Evolutionary conservation across 1,284 basidiomycete species (phyloP).

Genomic region (Exobasidium cylindrosporum): DNA sequence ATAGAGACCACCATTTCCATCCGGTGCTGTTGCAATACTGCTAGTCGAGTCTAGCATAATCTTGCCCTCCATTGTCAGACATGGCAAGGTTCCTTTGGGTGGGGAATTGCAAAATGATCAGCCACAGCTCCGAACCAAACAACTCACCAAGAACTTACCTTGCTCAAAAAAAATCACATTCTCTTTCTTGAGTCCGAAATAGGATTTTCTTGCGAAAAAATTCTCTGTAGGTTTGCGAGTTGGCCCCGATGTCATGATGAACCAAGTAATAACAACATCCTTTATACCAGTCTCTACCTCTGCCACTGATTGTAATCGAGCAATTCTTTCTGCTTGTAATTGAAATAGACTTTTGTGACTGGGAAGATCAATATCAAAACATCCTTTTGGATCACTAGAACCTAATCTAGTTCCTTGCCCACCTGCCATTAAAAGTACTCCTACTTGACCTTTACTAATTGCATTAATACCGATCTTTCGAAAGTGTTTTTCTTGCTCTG

Average conservation of each 20-base stretch:
- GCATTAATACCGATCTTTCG: conserved; percentile 72
- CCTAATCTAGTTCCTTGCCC: conserved; percentile 95
- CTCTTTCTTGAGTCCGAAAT: conserved; percentile 76
- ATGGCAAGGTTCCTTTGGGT: conserved; percentile 80
- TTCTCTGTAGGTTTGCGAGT: conserved; percentile 81
- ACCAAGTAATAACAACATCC: conserved; percentile 78
- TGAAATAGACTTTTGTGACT: conserved; percentile 93
- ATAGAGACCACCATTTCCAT: conserved; percentile 96
- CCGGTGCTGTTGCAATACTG: conserved; percentile 84
- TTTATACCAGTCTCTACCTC: conserved; percentile 58
- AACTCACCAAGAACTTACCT: conserved; percentile 61
- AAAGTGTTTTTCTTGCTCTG: conserved; percentile 61
- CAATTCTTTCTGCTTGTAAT: conserved; percentile 91
- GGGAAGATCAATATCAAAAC: conserved; percentile 92
- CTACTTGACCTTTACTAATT: conserved; percentile 77
- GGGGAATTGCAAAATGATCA: neutral
- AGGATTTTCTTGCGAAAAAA: conserved; percentile 75
- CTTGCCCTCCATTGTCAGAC: conserved; percentile 89
- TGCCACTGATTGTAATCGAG: conserved; percentile 74
- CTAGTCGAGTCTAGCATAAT: conserved; percentile 78
- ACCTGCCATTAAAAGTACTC: conserved; percentile 92
- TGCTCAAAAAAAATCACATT: conserved; percentile 96
- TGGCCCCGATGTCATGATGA: conserved; percentile 98
- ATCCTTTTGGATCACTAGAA: conserved; percentile 88
- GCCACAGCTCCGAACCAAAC: neutral